phyloP scores from a whole-genome alignment of 2,329 filamentous ascomycete genomes.

The Claviceps fusiformis region DNA sequence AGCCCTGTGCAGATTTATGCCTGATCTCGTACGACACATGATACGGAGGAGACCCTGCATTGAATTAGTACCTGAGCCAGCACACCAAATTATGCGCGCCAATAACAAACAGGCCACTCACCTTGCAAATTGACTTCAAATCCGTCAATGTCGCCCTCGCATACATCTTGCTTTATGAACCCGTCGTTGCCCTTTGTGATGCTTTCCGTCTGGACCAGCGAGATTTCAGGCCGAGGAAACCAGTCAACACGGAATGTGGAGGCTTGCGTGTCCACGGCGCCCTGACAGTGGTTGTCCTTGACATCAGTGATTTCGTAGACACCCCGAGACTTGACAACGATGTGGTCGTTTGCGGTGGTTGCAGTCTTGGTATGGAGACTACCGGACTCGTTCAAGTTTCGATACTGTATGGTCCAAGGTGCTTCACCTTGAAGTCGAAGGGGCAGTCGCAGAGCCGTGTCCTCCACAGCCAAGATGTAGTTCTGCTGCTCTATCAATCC shows the following conservation, averaged over 20 bases:
- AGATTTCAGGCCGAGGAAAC: slow-evolving; percentile 67
- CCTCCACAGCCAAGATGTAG: slow-evolving; percentile 62
- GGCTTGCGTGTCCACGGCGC: slow-evolving; percentile 60
- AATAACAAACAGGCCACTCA: slow-evolving; percentile 22
- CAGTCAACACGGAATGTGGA: slow-evolving; percentile 70
- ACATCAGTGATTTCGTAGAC: slow-evolving; percentile 71
- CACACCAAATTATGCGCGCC: neutral
- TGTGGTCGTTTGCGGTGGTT: slow-evolving; percentile 48
- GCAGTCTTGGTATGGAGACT: slow-evolving; percentile 35
- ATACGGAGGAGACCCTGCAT: slow-evolving; percentile 61
- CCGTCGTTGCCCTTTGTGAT: slow-evolving; percentile 37
- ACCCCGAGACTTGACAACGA: slow-evolving; percentile 54
- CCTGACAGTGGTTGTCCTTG: slow-evolving; percentile 67
- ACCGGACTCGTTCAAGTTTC: slow-evolving; percentile 45
- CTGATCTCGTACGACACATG: slow-evolving; percentile 69
- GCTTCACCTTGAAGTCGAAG: slow-evolving; percentile 73
- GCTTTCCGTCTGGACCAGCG: slow-evolving; percentile 50
- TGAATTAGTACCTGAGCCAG: slow-evolving; percentile 17
- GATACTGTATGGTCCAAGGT: slow-evolving; percentile 71
- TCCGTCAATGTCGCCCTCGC: slow-evolving; percentile 85
- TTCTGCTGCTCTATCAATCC: slow-evolving; percentile 73
- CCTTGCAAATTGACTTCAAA: slow-evolving; percentile 72
- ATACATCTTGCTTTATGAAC: slow-evolving; percentile 68
- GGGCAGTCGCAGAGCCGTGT: slow-evolving; percentile 59
- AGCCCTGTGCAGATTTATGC: slow-evolving; percentile 54